Conservation (phyloP, 163 green algal genomes). For the Scenedesmus sp. region DNA sequence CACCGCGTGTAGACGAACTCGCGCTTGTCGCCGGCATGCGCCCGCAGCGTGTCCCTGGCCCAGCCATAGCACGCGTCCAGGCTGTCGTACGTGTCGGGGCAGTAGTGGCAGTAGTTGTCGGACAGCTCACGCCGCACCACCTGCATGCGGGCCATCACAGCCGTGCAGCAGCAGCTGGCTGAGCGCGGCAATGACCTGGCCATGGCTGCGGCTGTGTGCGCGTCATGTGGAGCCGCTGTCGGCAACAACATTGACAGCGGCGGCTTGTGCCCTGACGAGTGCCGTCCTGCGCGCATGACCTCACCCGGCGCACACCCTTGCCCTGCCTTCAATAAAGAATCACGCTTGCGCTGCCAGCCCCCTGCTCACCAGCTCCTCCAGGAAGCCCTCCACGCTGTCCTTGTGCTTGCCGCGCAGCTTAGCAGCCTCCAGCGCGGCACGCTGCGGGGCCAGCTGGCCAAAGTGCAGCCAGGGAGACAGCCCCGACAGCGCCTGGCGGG, state of each 20-base stretch:
- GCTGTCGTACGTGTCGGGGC: conserved; percentile 89
- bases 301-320: no score
- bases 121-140: conserved; percentile 91
- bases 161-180: background rate
- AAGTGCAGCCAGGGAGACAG: conserved; percentile 97
- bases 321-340: no score
- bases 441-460: conserved; percentile 87
- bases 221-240: no score
- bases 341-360: background rate
- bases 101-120: conserved; percentile 95
- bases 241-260: no score
- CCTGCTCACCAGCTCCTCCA: conserved; percentile 94
- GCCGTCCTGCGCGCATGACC: conserved; percentile 6
- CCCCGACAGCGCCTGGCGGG: conserved; percentile 76
- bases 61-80: conserved; percentile 88
- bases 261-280: no score
- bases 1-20: conserved; percentile 88
- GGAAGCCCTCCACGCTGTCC: conserved; percentile 89
- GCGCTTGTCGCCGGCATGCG: conserved; percentile 88
- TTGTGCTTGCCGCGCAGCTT: conserved; percentile 77
- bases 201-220: no score
- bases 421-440: conserved; percentile 88
- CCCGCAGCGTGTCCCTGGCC: conserved; percentile 86
- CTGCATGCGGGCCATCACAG: background rate
- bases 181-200: background rate